A percentile compares a stretch with the other conserved stretches of the same genome.
Conservation (phyloP, 164 flowering plant genomes). For the Kalanchoe fedtschenkoi region DNA sequence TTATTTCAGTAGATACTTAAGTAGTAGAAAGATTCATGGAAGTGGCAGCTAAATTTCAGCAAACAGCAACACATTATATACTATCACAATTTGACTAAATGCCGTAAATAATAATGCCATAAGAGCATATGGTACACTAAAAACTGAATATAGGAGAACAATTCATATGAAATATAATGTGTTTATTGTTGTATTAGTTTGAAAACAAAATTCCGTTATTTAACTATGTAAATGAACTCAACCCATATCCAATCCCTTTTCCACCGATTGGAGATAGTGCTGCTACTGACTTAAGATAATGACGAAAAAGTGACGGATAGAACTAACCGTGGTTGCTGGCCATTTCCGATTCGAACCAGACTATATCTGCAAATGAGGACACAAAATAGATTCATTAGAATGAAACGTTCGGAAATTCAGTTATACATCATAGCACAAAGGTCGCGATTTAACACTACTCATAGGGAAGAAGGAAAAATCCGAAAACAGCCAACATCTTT, state of each 20-base stretch:
- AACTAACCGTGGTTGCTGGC: background rate
- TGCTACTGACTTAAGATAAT: no score
- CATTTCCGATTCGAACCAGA: background rate
- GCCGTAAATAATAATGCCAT: background rate
- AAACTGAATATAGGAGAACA: background rate
- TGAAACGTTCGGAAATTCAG: background rate
- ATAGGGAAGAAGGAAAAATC: background rate
- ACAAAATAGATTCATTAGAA: background rate
- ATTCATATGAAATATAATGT: background rate
- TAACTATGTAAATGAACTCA: background rate
- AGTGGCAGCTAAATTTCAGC: no score
- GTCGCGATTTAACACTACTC: background rate
- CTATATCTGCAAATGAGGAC: background rate
- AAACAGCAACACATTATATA: background rate
- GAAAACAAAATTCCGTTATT: background rate
- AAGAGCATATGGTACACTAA: background rate
- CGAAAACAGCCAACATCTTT: background rate
- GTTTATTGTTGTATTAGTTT: no score
- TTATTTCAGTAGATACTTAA: no score
- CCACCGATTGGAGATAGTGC: background rate
- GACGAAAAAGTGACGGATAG: background rate
- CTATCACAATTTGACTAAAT: background rate
- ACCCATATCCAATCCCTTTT: background rate
- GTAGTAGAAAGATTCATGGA: no score
- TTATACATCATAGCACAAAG: background rate